Evolutionary conservation across 345 rosid species (phyloP), one percentile per base, ranked within the genome.

Genomic region (Psidium friedrichsthalianum): DNA sequence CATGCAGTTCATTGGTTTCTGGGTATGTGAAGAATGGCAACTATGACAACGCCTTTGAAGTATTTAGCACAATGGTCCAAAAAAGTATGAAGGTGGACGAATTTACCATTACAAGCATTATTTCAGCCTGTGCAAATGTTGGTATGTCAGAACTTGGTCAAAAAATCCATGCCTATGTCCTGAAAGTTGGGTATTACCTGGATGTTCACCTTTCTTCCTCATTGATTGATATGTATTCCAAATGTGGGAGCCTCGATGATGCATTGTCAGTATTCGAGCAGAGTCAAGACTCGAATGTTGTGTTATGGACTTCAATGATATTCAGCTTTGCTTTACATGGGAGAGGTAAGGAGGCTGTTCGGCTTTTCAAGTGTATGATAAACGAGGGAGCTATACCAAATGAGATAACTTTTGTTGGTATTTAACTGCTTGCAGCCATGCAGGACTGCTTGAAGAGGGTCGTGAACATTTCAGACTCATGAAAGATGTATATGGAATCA

Each of bases 371-470:
- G 15, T 11, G 11, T 74, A 90, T 89, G 92, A 61, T 86, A 24
- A 83, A 83, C 57, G 82, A 87, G 85, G 89, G 93, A 84, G 82
- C 89, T 83, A 83, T 27, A 84, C 94, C 95, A 24, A 93, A 91
- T 74, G 90, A 87, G 87, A 87, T 91, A 11, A 88, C 92, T 59
- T 91, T 93, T 88, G 82, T 93, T 7, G 92, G 89, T 42, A 89
- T 93, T 83, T 93, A 88, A 90, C 91, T 82, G 95, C 94, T 15
- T 93, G 95, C 84, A 88, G 91, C 90, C 94, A 92, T 82, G 88
- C 91, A 1, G 94, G 95, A 36, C 86, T 91, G 89, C 85, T 90
- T 49, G 86, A 88, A 86, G 93, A 90, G 84, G 95, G 94, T 8
- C 53, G 86, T 55, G 84, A 87, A 85, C 90, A 91, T 86, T 93